Evolutionary conservation across 1,139 yeast genomes (phyloP), one percentile per base, ranked within the genome.

Genomic region (Blastobotrys malaysiensis): DNA sequence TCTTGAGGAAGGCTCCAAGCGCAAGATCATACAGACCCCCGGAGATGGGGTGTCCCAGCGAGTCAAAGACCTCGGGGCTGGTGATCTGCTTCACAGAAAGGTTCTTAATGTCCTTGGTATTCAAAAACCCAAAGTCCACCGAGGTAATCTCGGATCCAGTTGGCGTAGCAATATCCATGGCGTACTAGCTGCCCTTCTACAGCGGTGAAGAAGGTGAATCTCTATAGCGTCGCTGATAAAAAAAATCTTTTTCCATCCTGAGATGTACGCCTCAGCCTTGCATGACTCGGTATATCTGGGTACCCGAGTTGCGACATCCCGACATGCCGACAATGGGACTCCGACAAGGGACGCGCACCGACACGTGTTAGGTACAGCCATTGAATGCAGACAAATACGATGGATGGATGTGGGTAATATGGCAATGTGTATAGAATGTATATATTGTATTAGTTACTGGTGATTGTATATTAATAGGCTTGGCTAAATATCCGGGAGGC

Each of bases 21-120:
- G 97, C 84, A 61, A 91, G 80, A 73, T 95, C 99, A 65, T 95
- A 95, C 49, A 95, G 77, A 71, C 99, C 99, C 57, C 95, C 93
- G 51, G 84, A 79, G 51, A 93, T 84, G 16, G 99, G 98, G 72
- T 95, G 99, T 49, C 98, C 99, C 68, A 95, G 76, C 68, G 88
- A 89, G 72, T 95, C 99, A 67, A 95, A 86, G 22, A 90, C 97
- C 50, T 89, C 86, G 20, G 99, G 98, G 68, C 90, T 90, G 57
- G 95, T 87, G 72, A 95, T 84, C 76, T 93, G 98, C 70, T 90
- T 91, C 56, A 96, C 98, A 31, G 97, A 89, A 53, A 91, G 77
- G 63, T 82, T 80, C 65, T 93, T 81, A 67, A 93, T 85, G 67
- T 95, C 99, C 55, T 81, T 84, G 27, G 95, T 80, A 50, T 89